Conservation (phyloP, 306 rosid species). For the Cicer chorassanicum region DNA sequence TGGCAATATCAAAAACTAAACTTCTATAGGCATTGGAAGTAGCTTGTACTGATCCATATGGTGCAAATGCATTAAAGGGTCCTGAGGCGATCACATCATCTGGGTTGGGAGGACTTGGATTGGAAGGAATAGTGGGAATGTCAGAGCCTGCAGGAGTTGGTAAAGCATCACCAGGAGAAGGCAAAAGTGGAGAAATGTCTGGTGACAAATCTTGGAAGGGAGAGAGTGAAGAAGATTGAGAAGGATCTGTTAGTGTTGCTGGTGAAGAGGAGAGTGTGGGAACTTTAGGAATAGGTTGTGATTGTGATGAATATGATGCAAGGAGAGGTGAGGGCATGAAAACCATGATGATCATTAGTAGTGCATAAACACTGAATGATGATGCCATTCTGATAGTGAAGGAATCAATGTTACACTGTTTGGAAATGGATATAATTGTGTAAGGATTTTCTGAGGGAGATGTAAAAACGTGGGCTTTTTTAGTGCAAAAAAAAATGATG, state of each 20-base stretch:
- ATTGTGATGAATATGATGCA: constrained; percentile 51
- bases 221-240: constrained; percentile 46
- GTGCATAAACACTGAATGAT: constrained; percentile 56
- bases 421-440: constrained; percentile 37
- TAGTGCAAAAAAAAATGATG: constrained; percentile 60
- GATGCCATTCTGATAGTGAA: constrained; percentile 66
- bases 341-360: constrained; percentile 53
- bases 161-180: constrained; percentile 72
- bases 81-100: constrained; percentile 61
- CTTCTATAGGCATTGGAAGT: constrained; percentile 51
- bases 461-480: constrained; percentile 36
- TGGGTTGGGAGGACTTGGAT: constrained; percentile 88
- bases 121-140: constrained; percentile 82
- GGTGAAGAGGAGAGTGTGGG: constrained; percentile 58
- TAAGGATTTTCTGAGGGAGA: constrained; percentile 36
- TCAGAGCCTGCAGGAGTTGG: constrained; percentile 66
- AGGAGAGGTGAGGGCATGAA: constrained; percentile 57
- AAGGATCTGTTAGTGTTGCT: constrained; percentile 47
- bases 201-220: constrained; percentile 69
- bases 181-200: constrained; percentile 86
- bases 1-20: constrained; percentile 39
- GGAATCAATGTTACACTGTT: constrained; percentile 43
- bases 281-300: constrained; percentile 47
- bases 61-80: constrained; percentile 64
- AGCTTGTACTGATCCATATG: constrained; percentile 61